phyloP scores from a whole-genome alignment of 768 basidiomycete species.

The Mycena capillaripes region DNA sequence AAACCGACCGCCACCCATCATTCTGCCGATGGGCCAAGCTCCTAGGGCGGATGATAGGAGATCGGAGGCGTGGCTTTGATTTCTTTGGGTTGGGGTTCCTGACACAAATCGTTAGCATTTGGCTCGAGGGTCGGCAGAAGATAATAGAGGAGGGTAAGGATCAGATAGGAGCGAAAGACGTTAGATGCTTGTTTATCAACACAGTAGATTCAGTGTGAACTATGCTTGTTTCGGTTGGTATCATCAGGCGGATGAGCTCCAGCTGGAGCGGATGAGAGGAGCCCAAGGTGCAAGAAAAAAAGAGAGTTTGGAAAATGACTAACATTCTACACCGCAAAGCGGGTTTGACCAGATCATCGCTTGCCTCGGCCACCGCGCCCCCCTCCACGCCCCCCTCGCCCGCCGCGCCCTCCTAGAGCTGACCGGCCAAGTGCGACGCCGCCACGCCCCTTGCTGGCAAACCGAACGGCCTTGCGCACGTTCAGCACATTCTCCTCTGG shows the following conservation, averaged over 20 bases:
- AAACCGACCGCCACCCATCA: slow-evolving; percentile 26
- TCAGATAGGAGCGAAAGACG: slow-evolving; percentile 99
- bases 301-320: slow-evolving; percentile 55
- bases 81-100: slow-evolving; percentile 81
- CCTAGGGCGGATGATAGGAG: slow-evolving; percentile 18
- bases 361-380: slow-evolving; percentile 46
- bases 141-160: slow-evolving; percentile 33
- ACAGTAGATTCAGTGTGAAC: slow-evolving; percentile 95
- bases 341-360: slow-evolving; percentile 35
- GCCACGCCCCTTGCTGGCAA: slow-evolving; percentile 79
- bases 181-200: slow-evolving; percentile 90
- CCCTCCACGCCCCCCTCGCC: slow-evolving; percentile 47
- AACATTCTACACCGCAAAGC: background rate
- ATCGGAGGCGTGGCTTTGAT: slow-evolving; percentile 50
- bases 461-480: slow-evolving; percentile 88
- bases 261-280: background rate
- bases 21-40: slow-evolving; percentile 19
- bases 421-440: slow-evolving; percentile 69
- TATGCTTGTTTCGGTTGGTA: slow-evolving; percentile 79
- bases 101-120: slow-evolving; percentile 41
- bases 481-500: slow-evolving; percentile 77
- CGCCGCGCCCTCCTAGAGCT: slow-evolving; percentile 43
- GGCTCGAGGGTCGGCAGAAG: slow-evolving; percentile 25
- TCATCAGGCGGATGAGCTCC: slow-evolving; percentile 76
- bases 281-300: slow-evolving; percentile 11